These are phyloP conservation scores for Sporothrix schenckii DNA, from an alignment of 2,329 filamentous ascomycete genomes.

Conservation along the genomic window DNA sequence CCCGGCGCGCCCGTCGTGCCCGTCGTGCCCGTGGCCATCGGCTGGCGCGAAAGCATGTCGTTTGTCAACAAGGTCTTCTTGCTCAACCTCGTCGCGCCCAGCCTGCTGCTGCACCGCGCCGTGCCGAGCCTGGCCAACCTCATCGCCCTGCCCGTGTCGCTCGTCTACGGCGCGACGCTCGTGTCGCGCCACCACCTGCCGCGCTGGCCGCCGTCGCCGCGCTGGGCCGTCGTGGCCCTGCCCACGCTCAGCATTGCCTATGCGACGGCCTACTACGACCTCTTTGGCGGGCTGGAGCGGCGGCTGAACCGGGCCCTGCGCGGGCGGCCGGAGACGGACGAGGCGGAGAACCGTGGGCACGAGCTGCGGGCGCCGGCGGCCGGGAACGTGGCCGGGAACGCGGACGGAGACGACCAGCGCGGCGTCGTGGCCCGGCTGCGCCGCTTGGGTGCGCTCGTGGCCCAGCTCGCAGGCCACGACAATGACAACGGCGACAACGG, in stretches of 20 bases:
- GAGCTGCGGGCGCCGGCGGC: not conserved
- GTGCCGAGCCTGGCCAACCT: constrained; percentile 50
- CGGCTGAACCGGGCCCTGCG: constrained; percentile 53
- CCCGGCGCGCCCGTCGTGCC: not conserved
- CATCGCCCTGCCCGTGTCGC: constrained; percentile 49
- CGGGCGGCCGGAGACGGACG: constrained; percentile 41
- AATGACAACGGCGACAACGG: constrained; percentile 15
- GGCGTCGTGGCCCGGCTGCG: not conserved
- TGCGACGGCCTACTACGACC: constrained; percentile 50
- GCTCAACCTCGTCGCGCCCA: constrained; percentile 53
- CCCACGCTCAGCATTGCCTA: constrained; percentile 51
- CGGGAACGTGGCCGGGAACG: not conserved
- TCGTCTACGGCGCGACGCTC: constrained; percentile 52
- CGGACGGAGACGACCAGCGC: not conserved
- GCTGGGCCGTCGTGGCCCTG: constrained; percentile 54
- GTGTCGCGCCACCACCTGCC: constrained; percentile 51
- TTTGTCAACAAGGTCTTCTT: constrained; percentile 38
- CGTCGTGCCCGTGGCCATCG: too few relatives aligned
- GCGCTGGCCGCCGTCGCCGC: constrained; percentile 58
- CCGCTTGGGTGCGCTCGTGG: not conserved
- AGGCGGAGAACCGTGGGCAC: constrained; percentile 15
- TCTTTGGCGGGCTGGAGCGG: constrained; percentile 53
- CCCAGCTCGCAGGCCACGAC: not conserved
- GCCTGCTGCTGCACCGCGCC: constrained; percentile 50
- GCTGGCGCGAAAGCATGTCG: constrained; percentile 30